These are phyloP conservation scores for Cladorrhinum sp. DNA, from an alignment of 2,329 filamentous ascomycete genomes.

Conservation along the genomic window DNA sequence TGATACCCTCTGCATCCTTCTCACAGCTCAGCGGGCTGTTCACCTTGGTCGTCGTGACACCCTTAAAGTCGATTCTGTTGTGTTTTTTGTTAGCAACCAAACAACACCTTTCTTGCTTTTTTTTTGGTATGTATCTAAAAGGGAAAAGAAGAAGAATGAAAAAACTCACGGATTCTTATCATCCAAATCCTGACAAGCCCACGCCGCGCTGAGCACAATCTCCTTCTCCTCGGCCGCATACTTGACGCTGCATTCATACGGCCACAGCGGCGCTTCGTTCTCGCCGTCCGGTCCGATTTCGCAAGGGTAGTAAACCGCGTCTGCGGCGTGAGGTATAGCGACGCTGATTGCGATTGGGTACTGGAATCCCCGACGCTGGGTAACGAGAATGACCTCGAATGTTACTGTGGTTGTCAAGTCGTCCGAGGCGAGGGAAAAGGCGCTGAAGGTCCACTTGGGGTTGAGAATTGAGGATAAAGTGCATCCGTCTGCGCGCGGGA, in stretches of 20 bases:
- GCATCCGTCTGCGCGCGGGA: constrained; percentile 24
- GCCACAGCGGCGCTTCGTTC: constrained; percentile 22
- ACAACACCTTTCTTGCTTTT: no score
- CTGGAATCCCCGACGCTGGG: constrained; percentile 20
- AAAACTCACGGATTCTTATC: constrained; percentile 24
- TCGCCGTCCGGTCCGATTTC: constrained; percentile 18
- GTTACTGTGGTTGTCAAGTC: constrained; percentile 9
- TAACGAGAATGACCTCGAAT: constrained; percentile 24
- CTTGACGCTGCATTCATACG: constrained; percentile 21
- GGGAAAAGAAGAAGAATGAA: background rate
- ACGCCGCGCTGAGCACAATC: constrained; percentile 24
- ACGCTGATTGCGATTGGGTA: constrained; percentile 23
- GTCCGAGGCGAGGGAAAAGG: constrained; percentile 14
- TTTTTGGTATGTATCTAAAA: no score
- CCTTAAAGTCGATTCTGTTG: constrained; percentile 25
- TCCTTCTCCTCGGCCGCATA: constrained; percentile 15
- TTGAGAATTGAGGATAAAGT: constrained; percentile 26
- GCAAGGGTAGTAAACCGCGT: constrained; percentile 22
- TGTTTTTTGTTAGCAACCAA: background rate
- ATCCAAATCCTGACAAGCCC: constrained; percentile 28
- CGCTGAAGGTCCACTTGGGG: constrained; percentile 24
- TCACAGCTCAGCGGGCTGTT: constrained; percentile 18
- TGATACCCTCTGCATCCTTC: background rate
- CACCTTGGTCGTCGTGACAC: constrained; percentile 20
- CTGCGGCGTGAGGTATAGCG: background rate